A percentile compares a stretch with the other conserved stretches of the same genome.
Evolutionary conservation across 2,329 filamentous ascomycete species (phyloP).

Genomic region (Sclerotinia nivalis): DNA sequence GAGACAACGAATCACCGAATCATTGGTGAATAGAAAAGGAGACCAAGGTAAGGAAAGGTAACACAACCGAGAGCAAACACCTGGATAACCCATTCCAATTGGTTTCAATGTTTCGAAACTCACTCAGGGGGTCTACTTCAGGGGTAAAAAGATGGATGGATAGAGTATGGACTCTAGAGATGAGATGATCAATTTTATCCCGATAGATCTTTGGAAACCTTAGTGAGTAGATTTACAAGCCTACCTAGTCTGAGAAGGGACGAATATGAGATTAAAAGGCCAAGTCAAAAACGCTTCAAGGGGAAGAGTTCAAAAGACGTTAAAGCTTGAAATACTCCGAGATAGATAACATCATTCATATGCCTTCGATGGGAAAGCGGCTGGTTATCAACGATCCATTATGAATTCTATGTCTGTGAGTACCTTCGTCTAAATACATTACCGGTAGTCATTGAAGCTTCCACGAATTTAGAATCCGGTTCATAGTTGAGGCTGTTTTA

Average conservation of each 20-base stretch:
- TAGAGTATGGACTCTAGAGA: not conserved
- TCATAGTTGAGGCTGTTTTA: not conserved
- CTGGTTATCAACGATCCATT: not conserved
- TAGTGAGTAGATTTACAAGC: not conserved
- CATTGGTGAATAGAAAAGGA: not conserved
- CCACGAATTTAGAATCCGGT: not conserved
- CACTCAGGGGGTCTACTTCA: constrained; percentile 15
- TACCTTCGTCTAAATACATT: not conserved
- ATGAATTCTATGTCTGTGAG: not conserved
- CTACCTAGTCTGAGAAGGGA: not conserved
- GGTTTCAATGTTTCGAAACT: not conserved
- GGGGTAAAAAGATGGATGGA: not conserved
- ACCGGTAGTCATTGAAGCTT: not conserved
- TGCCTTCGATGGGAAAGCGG: not conserved
- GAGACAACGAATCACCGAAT: not conserved
- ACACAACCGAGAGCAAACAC: not conserved
- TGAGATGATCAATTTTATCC: constrained; percentile 13
- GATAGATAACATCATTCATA: too few relatives aligned
- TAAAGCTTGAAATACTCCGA: not conserved
- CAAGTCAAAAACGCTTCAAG: constrained; percentile 5
- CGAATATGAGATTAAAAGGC: not conserved
- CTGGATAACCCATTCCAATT: not conserved
- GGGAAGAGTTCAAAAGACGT: not conserved
- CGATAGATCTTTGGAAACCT: constrained; percentile 2
- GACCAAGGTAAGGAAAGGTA: not conserved